Evolutionary conservation across 306 rosid species (phyloP).

Genomic region (Pterocarpus santalinus): DNA sequence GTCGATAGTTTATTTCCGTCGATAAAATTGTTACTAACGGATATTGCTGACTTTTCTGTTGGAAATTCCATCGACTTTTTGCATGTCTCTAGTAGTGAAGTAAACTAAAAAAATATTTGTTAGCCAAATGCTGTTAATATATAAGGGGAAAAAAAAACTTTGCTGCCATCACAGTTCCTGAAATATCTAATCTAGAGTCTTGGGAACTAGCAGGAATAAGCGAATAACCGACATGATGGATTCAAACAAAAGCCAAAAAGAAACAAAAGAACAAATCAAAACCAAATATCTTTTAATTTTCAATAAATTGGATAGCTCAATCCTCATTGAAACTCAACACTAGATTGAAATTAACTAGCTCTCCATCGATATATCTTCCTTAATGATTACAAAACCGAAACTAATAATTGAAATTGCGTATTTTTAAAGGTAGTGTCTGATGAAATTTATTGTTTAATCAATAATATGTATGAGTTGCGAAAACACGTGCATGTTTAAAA

Average conservation of each 20-base stretch:
- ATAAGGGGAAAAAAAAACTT: too few relatives aligned
- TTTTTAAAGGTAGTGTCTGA: conserved; percentile 2
- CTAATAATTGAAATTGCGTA: conserved; percentile 17
- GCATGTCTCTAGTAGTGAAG: too few relatives aligned
- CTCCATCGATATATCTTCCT: background rate
- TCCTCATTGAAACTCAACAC: background rate
- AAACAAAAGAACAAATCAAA: background rate
- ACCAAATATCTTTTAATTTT: background rate
- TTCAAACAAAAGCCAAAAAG: background rate
- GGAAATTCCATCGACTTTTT: too few relatives aligned
- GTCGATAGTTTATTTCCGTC: too few relatives aligned
- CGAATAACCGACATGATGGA: background rate
- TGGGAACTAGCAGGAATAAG: background rate
- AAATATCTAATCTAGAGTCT: too few relatives aligned
- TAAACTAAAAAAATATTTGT: too few relatives aligned
- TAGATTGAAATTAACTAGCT: background rate
- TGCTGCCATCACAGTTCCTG: too few relatives aligned
- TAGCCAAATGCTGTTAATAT: too few relatives aligned
- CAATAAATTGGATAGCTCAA: background rate
- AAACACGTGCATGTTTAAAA: conserved; percentile 28
- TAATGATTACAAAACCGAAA: background rate
- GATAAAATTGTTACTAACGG: too few relatives aligned
- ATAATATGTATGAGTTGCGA: background rate
- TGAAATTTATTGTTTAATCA: conserved; percentile 3
- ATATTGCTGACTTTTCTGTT: too few relatives aligned